These are phyloP conservation scores for Metrosideros polymorpha DNA, from an alignment of 441 rosid species.

Conservation along the genomic window DNA sequence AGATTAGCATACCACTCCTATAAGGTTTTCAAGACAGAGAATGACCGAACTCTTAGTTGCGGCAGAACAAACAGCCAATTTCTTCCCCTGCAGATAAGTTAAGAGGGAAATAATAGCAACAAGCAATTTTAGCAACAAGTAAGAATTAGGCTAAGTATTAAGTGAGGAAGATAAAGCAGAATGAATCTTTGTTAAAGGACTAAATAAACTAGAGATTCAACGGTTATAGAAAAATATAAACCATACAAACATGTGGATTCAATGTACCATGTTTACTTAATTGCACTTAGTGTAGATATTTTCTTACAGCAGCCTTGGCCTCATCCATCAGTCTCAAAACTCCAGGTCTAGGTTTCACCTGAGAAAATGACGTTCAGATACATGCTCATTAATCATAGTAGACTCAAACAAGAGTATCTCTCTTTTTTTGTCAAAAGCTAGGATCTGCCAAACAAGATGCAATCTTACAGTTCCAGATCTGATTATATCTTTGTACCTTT, in stretches of 20 bases:
- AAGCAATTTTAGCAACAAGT: background rate
- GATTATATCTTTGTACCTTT: constrained; percentile 83
- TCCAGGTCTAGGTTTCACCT: constrained; percentile 93
- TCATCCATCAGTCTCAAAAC: constrained; percentile 87
- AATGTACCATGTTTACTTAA: background rate
- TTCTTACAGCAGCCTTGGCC: constrained; percentile 78
- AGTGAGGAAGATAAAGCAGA: background rate
- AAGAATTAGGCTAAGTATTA: background rate
- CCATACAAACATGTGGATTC: background rate
- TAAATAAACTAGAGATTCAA: background rate
- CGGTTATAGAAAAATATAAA: background rate
- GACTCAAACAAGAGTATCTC: background rate
- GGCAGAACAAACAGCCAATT: constrained; percentile 86
- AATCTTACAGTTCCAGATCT: constrained; percentile 85
- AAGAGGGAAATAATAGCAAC: background rate
- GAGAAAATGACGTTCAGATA: background rate
- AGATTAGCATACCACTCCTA: constrained; percentile 45
- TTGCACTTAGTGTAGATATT: background rate
- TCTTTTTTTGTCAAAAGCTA: background rate
- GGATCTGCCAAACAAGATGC: background rate
- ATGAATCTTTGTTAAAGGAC: background rate
- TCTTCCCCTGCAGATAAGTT: constrained; percentile 43
- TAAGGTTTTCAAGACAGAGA: constrained; percentile 77
- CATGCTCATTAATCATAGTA: background rate
- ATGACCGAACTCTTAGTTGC: constrained; percentile 95